These are phyloP conservation scores for Pleurotus ostreatus DNA, from an alignment of 768 basidiomycete genomes.

Conservation along the genomic window DNA sequence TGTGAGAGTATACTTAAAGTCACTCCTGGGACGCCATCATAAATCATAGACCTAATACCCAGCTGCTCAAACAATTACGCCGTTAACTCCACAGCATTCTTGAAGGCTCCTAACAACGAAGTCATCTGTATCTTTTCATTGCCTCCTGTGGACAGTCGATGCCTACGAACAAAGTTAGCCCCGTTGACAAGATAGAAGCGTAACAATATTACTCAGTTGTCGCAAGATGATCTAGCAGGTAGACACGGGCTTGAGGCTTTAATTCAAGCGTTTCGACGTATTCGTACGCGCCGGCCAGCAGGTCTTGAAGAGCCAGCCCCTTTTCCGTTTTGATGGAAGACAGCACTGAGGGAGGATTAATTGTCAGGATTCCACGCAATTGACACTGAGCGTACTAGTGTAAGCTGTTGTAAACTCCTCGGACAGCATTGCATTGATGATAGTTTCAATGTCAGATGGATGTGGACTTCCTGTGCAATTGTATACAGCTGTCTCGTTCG, in stretches of 20 bases:
- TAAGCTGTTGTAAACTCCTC: slow-evolving; percentile 95
- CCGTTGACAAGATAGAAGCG: not conserved
- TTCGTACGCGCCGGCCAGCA: slow-evolving; percentile 89
- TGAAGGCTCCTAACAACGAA: slow-evolving; percentile 88
- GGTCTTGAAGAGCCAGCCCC: slow-evolving; percentile 91
- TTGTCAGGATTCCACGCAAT: slow-evolving; percentile 4
- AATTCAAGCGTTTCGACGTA: slow-evolving; percentile 84
- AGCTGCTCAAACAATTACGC: slow-evolving; percentile 25
- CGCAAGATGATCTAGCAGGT: slow-evolving; percentile 90
- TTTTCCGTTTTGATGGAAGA: slow-evolving; percentile 83
- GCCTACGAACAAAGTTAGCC: slow-evolving; percentile 39
- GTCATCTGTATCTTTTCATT: slow-evolving; percentile 94
- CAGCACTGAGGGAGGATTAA: slow-evolving; percentile 57
- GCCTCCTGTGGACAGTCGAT: slow-evolving; percentile 88
- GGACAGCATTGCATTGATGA: slow-evolving; percentile 92
- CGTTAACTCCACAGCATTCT: slow-evolving; percentile 82
- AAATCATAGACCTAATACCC: too few relatives aligned
- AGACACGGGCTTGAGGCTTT: slow-evolving; percentile 81
- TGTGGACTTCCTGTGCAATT: slow-evolving; percentile 97
- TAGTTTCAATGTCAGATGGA: slow-evolving; percentile 88
- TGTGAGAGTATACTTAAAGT: too few relatives aligned
- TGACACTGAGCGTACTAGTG: slow-evolving; percentile 47
- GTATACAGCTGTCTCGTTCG: slow-evolving; percentile 90
- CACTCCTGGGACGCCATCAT: too few relatives aligned
- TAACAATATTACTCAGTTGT: slow-evolving; percentile 69